Percentiles rank a stretch among this genome's conserved stretches.
Conservation (phyloP, 2,329 filamentous ascomycete species). For the Coleophoma cylindrospora region DNA sequence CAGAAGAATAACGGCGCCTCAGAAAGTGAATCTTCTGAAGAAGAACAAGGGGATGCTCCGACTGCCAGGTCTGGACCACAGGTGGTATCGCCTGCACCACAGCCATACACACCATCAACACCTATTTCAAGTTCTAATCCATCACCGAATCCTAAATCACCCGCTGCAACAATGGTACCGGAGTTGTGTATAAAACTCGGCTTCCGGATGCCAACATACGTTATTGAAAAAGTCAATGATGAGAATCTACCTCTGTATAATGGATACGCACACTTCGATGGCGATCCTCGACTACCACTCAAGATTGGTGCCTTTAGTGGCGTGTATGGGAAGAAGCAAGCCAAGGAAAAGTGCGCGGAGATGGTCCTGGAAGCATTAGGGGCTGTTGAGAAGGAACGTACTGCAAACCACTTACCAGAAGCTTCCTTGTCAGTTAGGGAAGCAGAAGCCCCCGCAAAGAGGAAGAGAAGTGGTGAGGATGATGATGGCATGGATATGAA, state of each 20-base stretch:
- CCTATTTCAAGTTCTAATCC: neutral
- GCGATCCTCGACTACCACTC: constrained; percentile 22
- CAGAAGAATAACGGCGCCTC: neutral
- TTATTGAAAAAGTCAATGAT: constrained; percentile 7
- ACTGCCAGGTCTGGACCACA: neutral
- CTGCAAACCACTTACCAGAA: too few relatives aligned
- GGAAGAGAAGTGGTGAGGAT: too few relatives aligned
- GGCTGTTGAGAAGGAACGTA: constrained; percentile 6
- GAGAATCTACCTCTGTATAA: constrained; percentile 13
- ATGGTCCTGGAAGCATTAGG: constrained; percentile 26
- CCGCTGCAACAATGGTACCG: neutral
- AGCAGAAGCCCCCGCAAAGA: too few relatives aligned
- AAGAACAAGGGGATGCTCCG: neutral
- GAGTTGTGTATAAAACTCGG: constrained; percentile 18
- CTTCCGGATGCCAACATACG: constrained; percentile 18
- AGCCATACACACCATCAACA: neutral
- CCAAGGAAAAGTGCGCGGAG: constrained; percentile 42
- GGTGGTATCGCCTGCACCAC: neutral
- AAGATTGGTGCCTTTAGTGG: constrained; percentile 34
- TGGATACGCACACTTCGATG: constrained; percentile 21
- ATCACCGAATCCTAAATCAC: neutral
- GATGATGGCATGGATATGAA: too few relatives aligned
- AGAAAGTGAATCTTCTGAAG: neutral
- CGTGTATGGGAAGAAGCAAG: constrained; percentile 41
- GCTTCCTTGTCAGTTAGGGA: too few relatives aligned